Base-by-base conservation (phyloP, 805 yeast species). In the Spathaspora hagerdaliae region DNA sequence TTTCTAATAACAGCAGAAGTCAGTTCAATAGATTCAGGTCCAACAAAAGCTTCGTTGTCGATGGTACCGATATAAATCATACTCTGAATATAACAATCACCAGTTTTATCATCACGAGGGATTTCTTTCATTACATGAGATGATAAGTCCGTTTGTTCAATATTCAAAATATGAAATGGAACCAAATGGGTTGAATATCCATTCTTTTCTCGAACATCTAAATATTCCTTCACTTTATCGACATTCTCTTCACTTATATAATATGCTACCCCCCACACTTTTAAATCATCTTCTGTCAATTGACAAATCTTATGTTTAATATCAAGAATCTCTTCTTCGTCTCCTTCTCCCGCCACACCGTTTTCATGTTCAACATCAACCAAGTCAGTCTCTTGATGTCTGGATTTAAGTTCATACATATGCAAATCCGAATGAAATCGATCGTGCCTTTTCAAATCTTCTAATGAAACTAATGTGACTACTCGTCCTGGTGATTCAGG, bases 401-500 rank as follows among this genome's bases (percentile, higher is more conserved):
- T 32, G 2, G 36, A 38, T 7, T 43, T 51, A 43, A 66, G 46
- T 44, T 68, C 73, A 45, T 66, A 68, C 42, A 52, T 50, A 29
- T 58, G 59, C 8, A 79, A 61, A 53, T 81, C 82, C 2, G 65
- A 49, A 32, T 71, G 67, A 45, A 81, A 75, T 2, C 44, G 52
- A 0, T 53, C 46, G 48, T 79, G 69, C 2, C 54, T 43, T 26
- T 76, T 59, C 13, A 85, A 71, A 46, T 80, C 81, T 7, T 75
- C 74, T 38, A 77, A 68, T 8, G 90, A 78, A 1, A 91, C 71
- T 39, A 91, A 67, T 0, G 97, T 91, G 8, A 79, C 96, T 1
- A 91, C 97, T 31, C 97, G 65, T 0, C 98, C 98, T 1, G 96
- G 96, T n/a, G 66, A 60, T 46, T 79, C 87, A 0, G 88, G 89